Evolutionary conservation across 345 rosid species (phyloP).

Genomic region (Limnanthes douglasii): DNA sequence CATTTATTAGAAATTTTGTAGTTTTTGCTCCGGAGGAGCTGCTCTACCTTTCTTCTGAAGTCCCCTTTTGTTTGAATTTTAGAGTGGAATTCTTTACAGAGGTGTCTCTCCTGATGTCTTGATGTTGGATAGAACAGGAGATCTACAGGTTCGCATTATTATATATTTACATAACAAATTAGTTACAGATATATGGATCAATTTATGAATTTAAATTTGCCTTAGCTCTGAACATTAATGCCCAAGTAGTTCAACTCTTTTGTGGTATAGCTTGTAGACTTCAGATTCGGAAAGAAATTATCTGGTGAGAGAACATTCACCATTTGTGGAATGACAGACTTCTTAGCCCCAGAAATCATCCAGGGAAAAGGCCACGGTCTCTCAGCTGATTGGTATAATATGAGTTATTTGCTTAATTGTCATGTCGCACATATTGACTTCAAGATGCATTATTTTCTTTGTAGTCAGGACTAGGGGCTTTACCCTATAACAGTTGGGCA

Average conservation of each 20-base stretch:
- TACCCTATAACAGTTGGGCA: too few relatives aligned
- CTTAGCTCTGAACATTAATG: not conserved
- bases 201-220: not conserved
- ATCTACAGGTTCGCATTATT: constrained; percentile 45
- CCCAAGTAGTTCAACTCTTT: constrained; percentile 1
- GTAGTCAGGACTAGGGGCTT: too few relatives aligned
- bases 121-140: constrained; percentile 78
- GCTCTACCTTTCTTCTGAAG: not conserved
- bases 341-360: constrained; percentile 77
- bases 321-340: constrained; percentile 74
- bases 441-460: not conserved
- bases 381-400: constrained; percentile 90
- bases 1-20: too few relatives aligned
- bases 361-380: constrained; percentile 87
- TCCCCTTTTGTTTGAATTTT: constrained; percentile 16
- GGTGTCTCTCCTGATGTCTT: constrained; percentile 72
- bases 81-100: constrained; percentile 75
- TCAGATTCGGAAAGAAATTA: constrained; percentile 70
- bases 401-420: too few relatives aligned
- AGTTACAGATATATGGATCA: not conserved
- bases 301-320: constrained; percentile 67
- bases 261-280: constrained; percentile 54
- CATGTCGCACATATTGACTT: not conserved
- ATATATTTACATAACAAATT: too few relatives aligned
- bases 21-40: too few relatives aligned